A percentile compares a stretch with the other conserved stretches of the same genome.
Evolutionary conservation across 495 filamentous ascomycete species (phyloP).

Genomic region (Aspergillus panamensis): DNA sequence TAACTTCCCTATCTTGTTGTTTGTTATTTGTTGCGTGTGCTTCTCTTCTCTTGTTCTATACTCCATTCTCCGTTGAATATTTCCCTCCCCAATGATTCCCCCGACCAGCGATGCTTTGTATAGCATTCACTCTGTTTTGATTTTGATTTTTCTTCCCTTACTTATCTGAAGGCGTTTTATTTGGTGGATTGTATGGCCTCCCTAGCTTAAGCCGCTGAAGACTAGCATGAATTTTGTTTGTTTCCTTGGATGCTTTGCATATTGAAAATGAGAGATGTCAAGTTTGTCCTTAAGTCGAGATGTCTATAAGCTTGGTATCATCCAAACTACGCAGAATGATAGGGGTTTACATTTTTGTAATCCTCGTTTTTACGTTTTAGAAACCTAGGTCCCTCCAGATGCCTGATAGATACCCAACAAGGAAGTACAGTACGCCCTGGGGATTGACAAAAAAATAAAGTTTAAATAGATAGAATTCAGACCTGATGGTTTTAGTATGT

Average conservation of each 20-base stretch:
- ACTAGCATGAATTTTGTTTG: conserved; percentile 2
- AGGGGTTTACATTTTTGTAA: too few relatives aligned
- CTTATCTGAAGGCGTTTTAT: background rate
- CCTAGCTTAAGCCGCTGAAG: background rate
- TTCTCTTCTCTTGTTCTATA: conserved; percentile 12
- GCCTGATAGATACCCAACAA: too few relatives aligned
- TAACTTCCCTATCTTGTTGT: background rate
- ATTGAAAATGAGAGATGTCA: conserved; percentile 17
- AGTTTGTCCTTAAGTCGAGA: background rate
- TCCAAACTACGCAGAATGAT: too few relatives aligned
- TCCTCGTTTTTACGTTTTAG: too few relatives aligned
- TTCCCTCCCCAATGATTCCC: conserved; percentile 9
- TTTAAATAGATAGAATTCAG: too few relatives aligned
- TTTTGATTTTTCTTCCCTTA: background rate
- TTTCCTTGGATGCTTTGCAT: conserved; percentile 17
- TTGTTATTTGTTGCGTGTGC: conserved; percentile 1
- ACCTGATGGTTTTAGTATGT: background rate
- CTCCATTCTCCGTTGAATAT: conserved; percentile 4
- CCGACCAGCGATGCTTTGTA: conserved; percentile 9
- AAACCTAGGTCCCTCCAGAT: too few relatives aligned
- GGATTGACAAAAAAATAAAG: too few relatives aligned
- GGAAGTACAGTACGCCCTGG: too few relatives aligned
- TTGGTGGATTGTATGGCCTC: background rate
- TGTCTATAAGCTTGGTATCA: too few relatives aligned
- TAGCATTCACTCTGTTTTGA: background rate